phyloP scores from a whole-genome alignment of 495 filamentous ascomycete species.

The Annulohypoxylon stygium region DNA sequence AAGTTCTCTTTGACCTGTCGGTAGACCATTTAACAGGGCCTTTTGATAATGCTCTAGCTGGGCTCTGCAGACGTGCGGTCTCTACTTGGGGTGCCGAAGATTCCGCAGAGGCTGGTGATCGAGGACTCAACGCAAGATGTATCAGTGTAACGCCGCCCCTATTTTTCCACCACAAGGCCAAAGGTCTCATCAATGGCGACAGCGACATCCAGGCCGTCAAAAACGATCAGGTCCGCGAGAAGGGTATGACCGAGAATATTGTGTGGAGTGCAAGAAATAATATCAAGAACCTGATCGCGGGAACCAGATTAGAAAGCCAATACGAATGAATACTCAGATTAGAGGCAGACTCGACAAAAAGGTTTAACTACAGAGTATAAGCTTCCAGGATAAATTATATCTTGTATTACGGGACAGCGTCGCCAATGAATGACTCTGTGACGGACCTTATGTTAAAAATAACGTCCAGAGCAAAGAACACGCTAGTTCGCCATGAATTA shows the following conservation, averaged over 20 bases:
- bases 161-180: conserved; percentile 61
- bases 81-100: conserved; percentile 27
- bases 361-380: neutral
- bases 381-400: neutral
- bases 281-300: conserved; percentile 42
- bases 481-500: too few relatives aligned
- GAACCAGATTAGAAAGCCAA: conserved; percentile 40
- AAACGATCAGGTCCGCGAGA: conserved; percentile 51
- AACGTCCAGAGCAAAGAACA: too few relatives aligned
- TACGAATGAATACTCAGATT: conserved; percentile 21
- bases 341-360: neutral
- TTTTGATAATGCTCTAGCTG: conserved; percentile 65
- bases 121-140: conserved; percentile 53
- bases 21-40: conserved; percentile 56
- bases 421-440: too few relatives aligned
- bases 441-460: too few relatives aligned
- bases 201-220: conserved; percentile 59
- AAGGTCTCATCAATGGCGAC: conserved; percentile 54
- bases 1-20: conserved; percentile 64
- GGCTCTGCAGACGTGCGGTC: conserved; percentile 56
- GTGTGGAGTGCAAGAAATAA: conserved; percentile 66
- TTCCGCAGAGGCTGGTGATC: conserved; percentile 18
- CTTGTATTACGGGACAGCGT: neutral
- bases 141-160: conserved; percentile 62
- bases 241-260: conserved; percentile 60